Percentiles rank a stretch among this genome's conserved stretches.
phyloP scores from a whole-genome alignment of 345 rosid genomes.

The Citrus medica region DNA sequence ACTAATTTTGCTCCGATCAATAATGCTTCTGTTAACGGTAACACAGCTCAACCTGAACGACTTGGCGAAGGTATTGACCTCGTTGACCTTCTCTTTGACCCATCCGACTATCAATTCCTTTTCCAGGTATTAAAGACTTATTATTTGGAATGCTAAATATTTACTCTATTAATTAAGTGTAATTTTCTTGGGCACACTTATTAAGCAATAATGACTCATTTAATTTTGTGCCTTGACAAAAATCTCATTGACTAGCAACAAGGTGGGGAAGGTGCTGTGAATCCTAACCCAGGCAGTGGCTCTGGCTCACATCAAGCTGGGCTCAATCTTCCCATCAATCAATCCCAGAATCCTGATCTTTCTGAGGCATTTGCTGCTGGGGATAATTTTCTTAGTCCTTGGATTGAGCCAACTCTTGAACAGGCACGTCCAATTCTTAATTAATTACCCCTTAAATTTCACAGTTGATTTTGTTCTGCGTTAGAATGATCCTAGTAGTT shows the following conservation, averaged over 20 bases:
- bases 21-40: neutral
- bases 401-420: conserved; percentile 13
- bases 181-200: neutral
- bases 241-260: conserved; percentile 11
- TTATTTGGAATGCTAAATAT: no score
- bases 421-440: conserved; percentile 18
- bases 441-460: neutral
- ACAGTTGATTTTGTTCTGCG: neutral
- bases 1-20: neutral
- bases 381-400: neutral
- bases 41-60: neutral
- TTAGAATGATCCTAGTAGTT: neutral
- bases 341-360: conserved; percentile 4
- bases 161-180: neutral
- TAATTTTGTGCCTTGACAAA: neutral
- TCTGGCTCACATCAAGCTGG: neutral
- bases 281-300: neutral
- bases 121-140: conserved; percentile 4
- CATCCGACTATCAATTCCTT: neutral
- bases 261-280: neutral
- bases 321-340: neutral
- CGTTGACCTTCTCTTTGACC: neutral
- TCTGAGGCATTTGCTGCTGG: neutral
- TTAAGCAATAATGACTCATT: neutral
- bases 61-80: neutral